Conservation (phyloP, 345 rosid genomes). For the Citrus medica region DNA sequence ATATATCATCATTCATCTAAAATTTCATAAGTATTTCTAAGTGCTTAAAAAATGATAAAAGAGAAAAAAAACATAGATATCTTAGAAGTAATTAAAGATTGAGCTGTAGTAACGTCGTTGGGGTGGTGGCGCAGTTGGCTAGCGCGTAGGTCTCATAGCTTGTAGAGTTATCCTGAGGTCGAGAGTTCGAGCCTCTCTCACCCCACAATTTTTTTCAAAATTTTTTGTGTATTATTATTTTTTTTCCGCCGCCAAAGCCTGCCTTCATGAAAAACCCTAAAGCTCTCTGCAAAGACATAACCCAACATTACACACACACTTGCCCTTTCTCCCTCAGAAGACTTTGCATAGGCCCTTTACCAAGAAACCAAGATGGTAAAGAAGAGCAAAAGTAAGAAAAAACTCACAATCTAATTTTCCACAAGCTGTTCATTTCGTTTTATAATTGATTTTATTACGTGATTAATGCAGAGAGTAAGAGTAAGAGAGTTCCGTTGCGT, state of each 20-base stretch:
- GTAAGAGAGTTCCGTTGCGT: constrained; percentile 80
- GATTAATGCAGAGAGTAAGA: constrained; percentile 71
- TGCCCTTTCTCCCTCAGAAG: not conserved
- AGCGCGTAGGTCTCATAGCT: constrained; percentile 99
- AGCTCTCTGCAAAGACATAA: not conserved
- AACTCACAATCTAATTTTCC: not conserved
- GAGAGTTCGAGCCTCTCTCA: constrained; percentile 98
- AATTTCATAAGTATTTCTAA: too few species aligned
- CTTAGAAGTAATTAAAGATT: too few species aligned
- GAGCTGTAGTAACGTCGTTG: not conserved
- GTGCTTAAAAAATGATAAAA: too few species aligned
- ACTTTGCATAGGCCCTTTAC: not conserved
- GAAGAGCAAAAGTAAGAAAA: constrained; percentile 67
- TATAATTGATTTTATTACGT: not conserved
- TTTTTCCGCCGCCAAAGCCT: not conserved
- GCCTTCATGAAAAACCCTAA: not conserved
- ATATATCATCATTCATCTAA: too few species aligned
- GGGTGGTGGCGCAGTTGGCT: constrained; percentile 99
- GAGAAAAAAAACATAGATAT: too few species aligned
- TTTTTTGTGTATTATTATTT: too few species aligned
- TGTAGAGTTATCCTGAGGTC: constrained; percentile 87
- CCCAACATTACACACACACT: not conserved
- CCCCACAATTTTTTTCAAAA: constrained; percentile 31
- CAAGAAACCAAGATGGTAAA: constrained; percentile 55
- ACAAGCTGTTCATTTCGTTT: not conserved